Evolutionary conservation across 2,329 filamentous ascomycete species (phyloP).

Genomic region (Acrocalymma vagum): DNA sequence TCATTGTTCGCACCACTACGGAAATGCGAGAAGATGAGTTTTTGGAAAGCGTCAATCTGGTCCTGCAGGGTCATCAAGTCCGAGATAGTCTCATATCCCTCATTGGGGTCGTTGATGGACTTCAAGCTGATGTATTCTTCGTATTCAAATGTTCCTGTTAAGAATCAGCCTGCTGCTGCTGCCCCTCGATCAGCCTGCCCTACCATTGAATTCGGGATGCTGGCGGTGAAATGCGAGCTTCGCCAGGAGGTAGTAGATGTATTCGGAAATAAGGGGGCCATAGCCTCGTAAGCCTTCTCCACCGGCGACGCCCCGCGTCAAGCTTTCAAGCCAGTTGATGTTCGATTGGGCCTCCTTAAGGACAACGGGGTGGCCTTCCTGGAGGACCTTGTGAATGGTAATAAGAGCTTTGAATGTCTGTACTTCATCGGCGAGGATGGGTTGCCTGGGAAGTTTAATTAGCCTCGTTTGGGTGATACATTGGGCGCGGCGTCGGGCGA

Average conservation of each 20-base stretch:
- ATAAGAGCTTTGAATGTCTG: conserved; percentile 99
- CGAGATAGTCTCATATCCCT: conserved; percentile 94
- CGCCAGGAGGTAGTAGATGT: conserved; percentile 92
- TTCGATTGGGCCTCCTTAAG: conserved; percentile 90
- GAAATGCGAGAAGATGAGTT: conserved; percentile 97
- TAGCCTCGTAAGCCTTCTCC: conserved; percentile 88
- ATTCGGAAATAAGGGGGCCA: conserved; percentile 91
- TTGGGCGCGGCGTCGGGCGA: neutral
- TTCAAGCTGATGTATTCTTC: conserved; percentile 99
- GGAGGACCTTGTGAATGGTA: conserved; percentile 95
- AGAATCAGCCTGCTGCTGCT: conserved; percentile 21
- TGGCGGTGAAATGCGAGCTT: conserved; percentile 97
- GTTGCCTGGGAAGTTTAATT: conserved; percentile 71
- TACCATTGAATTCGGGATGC: conserved; percentile 96
- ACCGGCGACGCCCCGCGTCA: conserved; percentile 80
- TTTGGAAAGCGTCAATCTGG: conserved; percentile 98
- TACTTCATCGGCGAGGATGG: conserved; percentile 97
- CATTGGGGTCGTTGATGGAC: conserved; percentile 97
- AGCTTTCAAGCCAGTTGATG: conserved; percentile 88
- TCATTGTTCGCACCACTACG: conserved; percentile 92
- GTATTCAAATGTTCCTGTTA: conserved; percentile 85
- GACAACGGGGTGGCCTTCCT: conserved; percentile 91
- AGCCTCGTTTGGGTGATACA: conserved; percentile 12
- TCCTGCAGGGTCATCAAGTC: conserved; percentile 97
- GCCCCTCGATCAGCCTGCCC: conserved; percentile 14